A percentile compares a stretch with the other conserved stretches of the same genome.
phyloP scores from a whole-genome alignment of 768 basidiomycete species.

The Lanmaoa pseudosensibilis region DNA sequence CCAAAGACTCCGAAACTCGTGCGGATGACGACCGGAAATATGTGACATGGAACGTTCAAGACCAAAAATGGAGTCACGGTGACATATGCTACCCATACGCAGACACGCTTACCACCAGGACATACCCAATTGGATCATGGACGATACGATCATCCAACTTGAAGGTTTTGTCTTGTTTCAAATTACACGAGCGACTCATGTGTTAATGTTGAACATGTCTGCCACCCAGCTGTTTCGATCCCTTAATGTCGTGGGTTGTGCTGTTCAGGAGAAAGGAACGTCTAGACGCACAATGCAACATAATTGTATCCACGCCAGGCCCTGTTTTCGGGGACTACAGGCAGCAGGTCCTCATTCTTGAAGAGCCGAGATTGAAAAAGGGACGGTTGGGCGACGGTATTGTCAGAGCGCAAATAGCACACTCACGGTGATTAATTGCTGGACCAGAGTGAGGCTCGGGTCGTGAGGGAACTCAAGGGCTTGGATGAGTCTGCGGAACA shows the following conservation, averaged over 20 bases:
- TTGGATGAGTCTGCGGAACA: constrained; percentile 25
- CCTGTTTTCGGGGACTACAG: constrained; percentile 61
- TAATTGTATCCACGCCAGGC: constrained; percentile 70
- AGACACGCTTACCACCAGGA: constrained; percentile 86
- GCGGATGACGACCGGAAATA: constrained; percentile 71
- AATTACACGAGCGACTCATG: constrained; percentile 42
- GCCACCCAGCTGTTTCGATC: constrained; percentile 65
- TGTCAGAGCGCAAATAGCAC: constrained; percentile 3
- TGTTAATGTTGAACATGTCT: constrained; percentile 78
- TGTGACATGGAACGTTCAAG: constrained; percentile 74
- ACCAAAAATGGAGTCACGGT: constrained; percentile 70
- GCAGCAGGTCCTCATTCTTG: constrained; percentile 70
- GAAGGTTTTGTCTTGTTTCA: neutral
- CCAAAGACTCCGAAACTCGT: constrained; percentile 82
- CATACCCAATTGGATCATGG: constrained; percentile 69
- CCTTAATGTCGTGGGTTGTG: neutral
- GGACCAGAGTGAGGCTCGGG: constrained; percentile 49
- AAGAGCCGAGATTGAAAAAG: constrained; percentile 18
- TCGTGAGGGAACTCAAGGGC: constrained; percentile 54
- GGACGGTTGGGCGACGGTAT: neutral
- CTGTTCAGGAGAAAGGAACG: neutral
- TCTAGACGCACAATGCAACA: constrained; percentile 53
- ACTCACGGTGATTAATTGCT: constrained; percentile 60
- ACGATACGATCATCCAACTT: constrained; percentile 77
- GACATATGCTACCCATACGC: constrained; percentile 65